Percentiles rank a stretch among this genome's conserved stretches.
phyloP scores from a whole-genome alignment of 805 yeast genomes.

The Metschnikowia dekortorum region DNA sequence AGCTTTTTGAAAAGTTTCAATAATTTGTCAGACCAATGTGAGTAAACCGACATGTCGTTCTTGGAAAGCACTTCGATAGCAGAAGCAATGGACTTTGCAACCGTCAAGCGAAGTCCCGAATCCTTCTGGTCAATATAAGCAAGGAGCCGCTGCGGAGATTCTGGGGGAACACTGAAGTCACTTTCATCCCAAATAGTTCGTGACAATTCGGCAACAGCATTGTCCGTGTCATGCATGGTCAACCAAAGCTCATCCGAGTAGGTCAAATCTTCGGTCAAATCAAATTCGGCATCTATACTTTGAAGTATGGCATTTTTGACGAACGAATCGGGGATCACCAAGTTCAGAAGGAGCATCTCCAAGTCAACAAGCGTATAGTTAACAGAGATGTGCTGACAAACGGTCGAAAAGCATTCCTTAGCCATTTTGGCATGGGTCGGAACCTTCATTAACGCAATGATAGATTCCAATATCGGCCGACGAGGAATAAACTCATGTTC shows the following conservation, averaged over 20 bases:
- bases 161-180: constrained; percentile 43
- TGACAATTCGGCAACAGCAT: constrained; percentile 59
- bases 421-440: constrained; percentile 78
- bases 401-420: constrained; percentile 74
- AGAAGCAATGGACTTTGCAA: constrained; percentile 66
- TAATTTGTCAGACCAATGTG: constrained; percentile 39
- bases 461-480: constrained; percentile 51
- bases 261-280: constrained; percentile 43
- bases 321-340: constrained; percentile 59
- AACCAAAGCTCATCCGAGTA: constrained; percentile 74
- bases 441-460: constrained; percentile 63
- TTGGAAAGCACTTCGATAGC: constrained; percentile 39
- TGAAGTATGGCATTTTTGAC: constrained; percentile 80
- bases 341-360: constrained; percentile 48
- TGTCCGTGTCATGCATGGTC: constrained; percentile 69
- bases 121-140: constrained; percentile 50
- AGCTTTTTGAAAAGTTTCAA: constrained; percentile 54
- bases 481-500: constrained; percentile 68
- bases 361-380: constrained; percentile 57
- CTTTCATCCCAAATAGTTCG: constrained; percentile 83
- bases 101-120: constrained; percentile 66
- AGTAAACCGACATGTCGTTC: constrained; percentile 20
- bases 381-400: constrained; percentile 73
- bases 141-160: constrained; percentile 46
- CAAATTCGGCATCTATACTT: constrained; percentile 79